Evolutionary conservation across 176 grass and related monocot species (phyloP).

Genomic region (Coix lacrymajobi): DNA sequence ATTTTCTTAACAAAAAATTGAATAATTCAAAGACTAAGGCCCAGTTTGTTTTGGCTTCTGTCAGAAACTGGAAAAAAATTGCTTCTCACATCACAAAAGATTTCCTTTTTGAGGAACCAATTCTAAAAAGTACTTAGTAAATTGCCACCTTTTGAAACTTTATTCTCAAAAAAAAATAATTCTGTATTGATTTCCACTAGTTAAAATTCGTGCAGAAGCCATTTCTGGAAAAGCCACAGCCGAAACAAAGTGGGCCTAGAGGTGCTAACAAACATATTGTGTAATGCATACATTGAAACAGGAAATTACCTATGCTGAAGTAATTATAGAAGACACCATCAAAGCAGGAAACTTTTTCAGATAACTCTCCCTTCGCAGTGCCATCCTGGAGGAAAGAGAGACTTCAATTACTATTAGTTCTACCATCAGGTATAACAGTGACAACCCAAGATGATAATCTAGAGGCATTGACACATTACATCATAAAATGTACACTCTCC

Average conservation of each 20-base stretch:
- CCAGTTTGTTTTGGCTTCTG: not conserved
- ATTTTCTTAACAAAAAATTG: not conserved
- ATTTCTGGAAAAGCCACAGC: not conserved
- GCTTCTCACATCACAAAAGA: not conserved
- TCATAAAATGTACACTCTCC: conserved; percentile 70
- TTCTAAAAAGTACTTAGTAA: not conserved
- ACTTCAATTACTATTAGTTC: not conserved
- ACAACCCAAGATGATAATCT: conserved; percentile 2
- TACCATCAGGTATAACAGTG: not conserved
- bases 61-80: not conserved
- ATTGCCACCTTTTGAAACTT: not conserved
- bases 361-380: conserved; percentile 52
- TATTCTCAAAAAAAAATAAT: not conserved
- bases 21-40: too few species aligned
- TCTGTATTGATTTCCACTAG: not conserved
- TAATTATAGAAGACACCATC: conserved; percentile 97
- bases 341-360: conserved; percentile 77
- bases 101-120: not conserved
- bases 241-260: not conserved
- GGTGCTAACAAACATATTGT: conserved; percentile 13
- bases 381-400: conserved; percentile 55
- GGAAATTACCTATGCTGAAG: conserved; percentile 79
- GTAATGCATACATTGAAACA: conserved; percentile 1
- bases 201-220: not conserved
- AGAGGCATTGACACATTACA: conserved; percentile 41